Evolutionary conservation across 2,329 filamentous ascomycete species (phyloP).

Genomic region (Penicillium sp.): DNA sequence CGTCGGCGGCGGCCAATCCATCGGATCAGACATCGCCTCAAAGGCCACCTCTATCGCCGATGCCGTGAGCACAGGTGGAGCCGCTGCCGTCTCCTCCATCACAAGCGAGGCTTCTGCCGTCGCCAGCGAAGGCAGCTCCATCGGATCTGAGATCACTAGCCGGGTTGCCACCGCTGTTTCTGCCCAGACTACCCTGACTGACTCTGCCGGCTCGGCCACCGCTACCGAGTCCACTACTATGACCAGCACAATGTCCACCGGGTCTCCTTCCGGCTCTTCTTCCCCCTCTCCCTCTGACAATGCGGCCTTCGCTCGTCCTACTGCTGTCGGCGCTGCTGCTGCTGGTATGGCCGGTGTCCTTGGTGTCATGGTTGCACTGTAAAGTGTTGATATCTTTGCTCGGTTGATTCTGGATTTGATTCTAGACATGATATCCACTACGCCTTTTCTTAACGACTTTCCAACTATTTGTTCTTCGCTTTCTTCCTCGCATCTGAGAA

Average conservation of each 20-base stretch:
- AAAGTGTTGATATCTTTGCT: constrained; percentile 11
- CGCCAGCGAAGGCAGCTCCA: constrained; percentile 15
- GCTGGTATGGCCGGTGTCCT: constrained; percentile 30
- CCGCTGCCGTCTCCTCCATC: constrained; percentile 15
- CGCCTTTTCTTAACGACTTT: neutral
- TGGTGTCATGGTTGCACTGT: constrained; percentile 31
- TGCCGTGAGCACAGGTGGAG: constrained; percentile 12
- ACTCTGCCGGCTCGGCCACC: constrained; percentile 19
- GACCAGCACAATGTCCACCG: constrained; percentile 2
- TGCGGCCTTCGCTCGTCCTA: constrained; percentile 21
- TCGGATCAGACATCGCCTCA: constrained; percentile 13
- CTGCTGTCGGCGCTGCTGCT: constrained; percentile 20
- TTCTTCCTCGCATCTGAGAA: neutral
- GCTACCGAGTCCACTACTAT: constrained; percentile 15
- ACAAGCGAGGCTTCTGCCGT: constrained; percentile 14
- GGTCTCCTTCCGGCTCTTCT: constrained; percentile 10
- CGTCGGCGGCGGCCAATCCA: constrained; percentile 3
- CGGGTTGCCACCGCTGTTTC: constrained; percentile 11
- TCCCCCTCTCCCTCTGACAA: constrained; percentile 9
- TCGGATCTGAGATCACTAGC: constrained; percentile 16
- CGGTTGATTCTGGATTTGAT: neutral
- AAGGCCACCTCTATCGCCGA: constrained; percentile 10
- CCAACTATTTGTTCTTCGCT: neutral
- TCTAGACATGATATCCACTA: neutral
- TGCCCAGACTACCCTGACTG: constrained; percentile 17